phyloP scores from a whole-genome alignment of 805 yeast genomes.

The Candida patagonica region DNA sequence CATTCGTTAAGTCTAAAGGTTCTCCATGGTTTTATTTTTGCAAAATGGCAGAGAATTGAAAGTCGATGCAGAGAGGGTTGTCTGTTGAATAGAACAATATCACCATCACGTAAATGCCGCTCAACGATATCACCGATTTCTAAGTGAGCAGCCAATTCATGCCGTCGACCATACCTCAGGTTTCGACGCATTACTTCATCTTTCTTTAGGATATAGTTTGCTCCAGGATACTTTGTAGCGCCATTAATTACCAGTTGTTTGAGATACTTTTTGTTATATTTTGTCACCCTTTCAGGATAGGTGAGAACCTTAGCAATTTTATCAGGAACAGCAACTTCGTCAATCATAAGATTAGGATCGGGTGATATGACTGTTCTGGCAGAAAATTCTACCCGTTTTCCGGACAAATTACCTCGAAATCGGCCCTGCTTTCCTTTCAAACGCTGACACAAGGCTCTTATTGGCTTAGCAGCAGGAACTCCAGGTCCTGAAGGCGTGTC shows the following conservation, averaged over 20 bases:
- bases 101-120: constrained; percentile 96
- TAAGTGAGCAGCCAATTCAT: constrained; percentile 63
- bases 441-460: constrained; percentile 94
- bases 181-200: constrained; percentile 83
- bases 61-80: constrained; percentile 96
- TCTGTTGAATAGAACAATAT: constrained; percentile 88
- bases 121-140: constrained; percentile 90
- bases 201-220: constrained; percentile 78
- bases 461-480: constrained; percentile 51
- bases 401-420: constrained; percentile 94
- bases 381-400: constrained; percentile 97
- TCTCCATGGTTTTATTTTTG: constrained; percentile 95
- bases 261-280: constrained; percentile 73
- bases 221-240: constrained; percentile 90
- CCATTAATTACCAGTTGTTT: constrained; percentile 72
- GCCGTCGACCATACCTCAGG: constrained; percentile 78
- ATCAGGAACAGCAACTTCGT: constrained; percentile 98
- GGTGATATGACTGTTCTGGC: constrained; percentile 98
- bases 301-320: constrained; percentile 92
- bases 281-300: constrained; percentile 88
- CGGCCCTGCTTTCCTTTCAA: constrained; percentile 98
- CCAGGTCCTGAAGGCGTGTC: constrained; percentile 67
- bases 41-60: constrained; percentile 90
- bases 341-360: constrained; percentile 89
- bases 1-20: constrained; percentile 95